Evolutionary conservation across 176 grass and related monocot species (phyloP).

Genomic region (Triticum urartu): DNA sequence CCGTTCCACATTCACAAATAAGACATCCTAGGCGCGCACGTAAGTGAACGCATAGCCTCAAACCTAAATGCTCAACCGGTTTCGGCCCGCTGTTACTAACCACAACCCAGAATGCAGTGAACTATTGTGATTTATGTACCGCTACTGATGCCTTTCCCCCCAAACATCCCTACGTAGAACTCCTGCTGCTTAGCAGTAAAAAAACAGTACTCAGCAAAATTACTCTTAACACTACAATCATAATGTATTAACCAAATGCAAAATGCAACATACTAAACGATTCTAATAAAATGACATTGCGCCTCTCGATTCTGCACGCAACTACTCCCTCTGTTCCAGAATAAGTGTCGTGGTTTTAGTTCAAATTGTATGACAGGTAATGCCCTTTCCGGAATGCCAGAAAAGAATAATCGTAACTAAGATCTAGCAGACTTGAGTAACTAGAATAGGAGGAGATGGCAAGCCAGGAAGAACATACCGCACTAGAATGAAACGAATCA

Average conservation of each 20-base stretch:
- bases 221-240: not conserved
- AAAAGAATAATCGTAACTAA: not conserved
- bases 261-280: not conserved
- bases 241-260: not conserved
- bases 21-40: not conserved
- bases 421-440: conserved; percentile 16
- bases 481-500: conserved; percentile 52
- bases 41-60: not conserved
- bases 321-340: not conserved
- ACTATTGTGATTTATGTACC: not conserved
- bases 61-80: not conserved
- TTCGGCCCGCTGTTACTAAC: not conserved
- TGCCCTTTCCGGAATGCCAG: not conserved
- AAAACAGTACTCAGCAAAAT: conserved; percentile 8
- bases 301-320: not conserved
- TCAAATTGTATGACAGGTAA: not conserved
- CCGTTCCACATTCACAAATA: not conserved
- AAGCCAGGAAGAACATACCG: conserved; percentile 53
- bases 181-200: not conserved
- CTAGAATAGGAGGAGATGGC: not conserved
- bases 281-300: not conserved
- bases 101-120: not conserved
- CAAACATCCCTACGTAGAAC: not conserved
- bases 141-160: not conserved
- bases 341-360: no score